Evolutionary conservation across 1,139 yeast genomes (phyloP).

Genomic region (Saccharomyces hybrid): DNA sequence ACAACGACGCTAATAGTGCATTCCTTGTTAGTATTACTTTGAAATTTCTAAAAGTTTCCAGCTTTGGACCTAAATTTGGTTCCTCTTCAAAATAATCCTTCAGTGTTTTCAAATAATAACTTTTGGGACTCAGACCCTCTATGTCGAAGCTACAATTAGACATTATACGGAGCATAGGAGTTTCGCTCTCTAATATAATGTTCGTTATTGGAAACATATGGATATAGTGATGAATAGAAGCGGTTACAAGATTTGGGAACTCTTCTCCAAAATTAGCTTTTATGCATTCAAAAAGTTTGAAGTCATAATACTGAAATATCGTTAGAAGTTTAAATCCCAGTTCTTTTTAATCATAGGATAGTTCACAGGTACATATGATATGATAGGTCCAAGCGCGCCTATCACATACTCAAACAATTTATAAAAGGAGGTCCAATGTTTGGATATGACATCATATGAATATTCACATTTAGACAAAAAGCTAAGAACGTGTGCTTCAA

Average conservation of each 20-base stretch:
- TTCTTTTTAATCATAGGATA: neutral
- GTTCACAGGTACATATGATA: constrained; percentile 2
- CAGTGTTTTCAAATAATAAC: neutral
- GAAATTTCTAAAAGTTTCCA: neutral
- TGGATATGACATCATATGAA: neutral
- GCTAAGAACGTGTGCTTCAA: neutral
- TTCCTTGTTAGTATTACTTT: neutral
- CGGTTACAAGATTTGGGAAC: neutral
- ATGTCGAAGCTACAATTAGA: neutral
- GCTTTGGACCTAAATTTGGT: neutral
- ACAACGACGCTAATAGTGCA: constrained; percentile 4
- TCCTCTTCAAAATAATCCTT: neutral
- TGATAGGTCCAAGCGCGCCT: neutral
- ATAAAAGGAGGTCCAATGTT: neutral
- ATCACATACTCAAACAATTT: constrained; percentile 4
- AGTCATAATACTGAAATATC: neutral
- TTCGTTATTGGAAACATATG: neutral
- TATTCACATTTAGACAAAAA: neutral
- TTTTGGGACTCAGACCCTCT: neutral
- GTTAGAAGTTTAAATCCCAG: neutral
- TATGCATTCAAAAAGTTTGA: neutral
- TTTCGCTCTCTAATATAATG: neutral
- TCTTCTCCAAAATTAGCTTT: neutral
- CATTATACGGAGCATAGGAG: neutral
- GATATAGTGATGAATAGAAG: neutral